Evolutionary conservation across 1,139 yeast species (phyloP), one percentile per base, ranked within the genome.

Genomic region (Debaryomyces sp.): DNA sequence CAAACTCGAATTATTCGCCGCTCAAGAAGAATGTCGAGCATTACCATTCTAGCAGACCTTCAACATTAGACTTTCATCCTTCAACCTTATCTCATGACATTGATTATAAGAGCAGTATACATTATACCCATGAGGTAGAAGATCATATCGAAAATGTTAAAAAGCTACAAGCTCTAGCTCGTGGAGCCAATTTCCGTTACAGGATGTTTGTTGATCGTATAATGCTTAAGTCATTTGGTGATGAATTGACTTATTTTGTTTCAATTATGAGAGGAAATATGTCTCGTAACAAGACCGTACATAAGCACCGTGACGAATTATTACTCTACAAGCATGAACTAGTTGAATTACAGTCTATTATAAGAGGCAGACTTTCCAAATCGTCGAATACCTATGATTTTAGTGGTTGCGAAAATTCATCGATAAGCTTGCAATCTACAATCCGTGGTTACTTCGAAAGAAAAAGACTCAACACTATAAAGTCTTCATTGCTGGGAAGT

Each of bases 161-260:
- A 59, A 67, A 69, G 49, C 69, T 87, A 27, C 94, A 87, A 61
- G 78, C 90, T 0, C 66, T 84, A 27, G 77, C 87, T 7, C 73
- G 88, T 55, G 94, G 92, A 24, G 85, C 88, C 1, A 73, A 81
- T 46, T 69, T 81, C 52, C 75, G 95, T 44, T 87, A 84, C 62
- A 68, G 68, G 24, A 72, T 85, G 71, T 85, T 83, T 63, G 86
- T 86, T 36, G 79, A 80, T 56, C 77, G 73, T 49, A 82, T 83
- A 52, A 78, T 84, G 75, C 61, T 85, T 34, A 80, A 78, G 54
- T 81, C 85, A 3, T 80, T 77, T 54, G 70, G 72, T 4, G 80
- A 76, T 18, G 81, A 78, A 50, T 65, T 83, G 30, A 68, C 68
- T 5, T 51, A 50, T 9, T 64, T 76, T 29, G 55, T 62, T 40